Percentiles rank a stretch among this genome's conserved stretches.
Evolutionary conservation across 2,329 filamentous ascomycete genomes (phyloP).

Genomic region (Xylaria polymorpha): DNA sequence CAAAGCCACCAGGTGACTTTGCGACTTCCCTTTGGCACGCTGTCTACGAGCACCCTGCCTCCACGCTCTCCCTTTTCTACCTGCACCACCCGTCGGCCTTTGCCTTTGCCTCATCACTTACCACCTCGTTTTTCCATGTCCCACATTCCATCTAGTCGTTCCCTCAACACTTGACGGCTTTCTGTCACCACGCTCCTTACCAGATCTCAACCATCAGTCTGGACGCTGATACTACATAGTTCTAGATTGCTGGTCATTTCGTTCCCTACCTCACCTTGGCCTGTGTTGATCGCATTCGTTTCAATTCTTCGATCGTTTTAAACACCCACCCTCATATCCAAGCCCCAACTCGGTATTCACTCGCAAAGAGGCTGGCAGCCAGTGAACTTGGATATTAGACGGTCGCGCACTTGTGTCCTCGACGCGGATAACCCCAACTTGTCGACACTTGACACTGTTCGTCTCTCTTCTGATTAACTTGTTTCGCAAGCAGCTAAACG

Average conservation of each 20-base stretch:
- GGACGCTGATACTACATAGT: slow-evolving; percentile 31
- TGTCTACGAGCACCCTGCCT: slow-evolving; percentile 19
- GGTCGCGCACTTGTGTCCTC: slow-evolving; percentile 22
- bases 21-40: slow-evolving; percentile 13
- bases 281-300: slow-evolving; percentile 51
- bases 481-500: slow-evolving; percentile 23
- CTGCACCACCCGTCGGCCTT: slow-evolving; percentile 18
- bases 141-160: slow-evolving; percentile 41
- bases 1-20: slow-evolving; percentile 21
- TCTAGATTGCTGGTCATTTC: slow-evolving; percentile 44
- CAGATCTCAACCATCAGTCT: slow-evolving; percentile 38
- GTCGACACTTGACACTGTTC: slow-evolving; percentile 13
- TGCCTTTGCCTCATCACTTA: slow-evolving; percentile 25
- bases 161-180: slow-evolving; percentile 37
- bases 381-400: slow-evolving; percentile 35
- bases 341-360: slow-evolving; percentile 38
- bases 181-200: slow-evolving; percentile 49
- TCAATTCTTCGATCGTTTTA: slow-evolving; percentile 25
- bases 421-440: slow-evolving; percentile 16
- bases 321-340: slow-evolving; percentile 33
- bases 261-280: slow-evolving; percentile 42
- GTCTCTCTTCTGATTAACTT: slow-evolving; percentile 1
- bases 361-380: slow-evolving; percentile 36
- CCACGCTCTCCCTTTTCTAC: slow-evolving; percentile 25
- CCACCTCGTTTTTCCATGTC: slow-evolving; percentile 34